Evolutionary conservation across 768 basidiomycete genomes (phyloP), one percentile per base, ranked within the genome.

Genomic region (Boletus rubescentipes): DNA sequence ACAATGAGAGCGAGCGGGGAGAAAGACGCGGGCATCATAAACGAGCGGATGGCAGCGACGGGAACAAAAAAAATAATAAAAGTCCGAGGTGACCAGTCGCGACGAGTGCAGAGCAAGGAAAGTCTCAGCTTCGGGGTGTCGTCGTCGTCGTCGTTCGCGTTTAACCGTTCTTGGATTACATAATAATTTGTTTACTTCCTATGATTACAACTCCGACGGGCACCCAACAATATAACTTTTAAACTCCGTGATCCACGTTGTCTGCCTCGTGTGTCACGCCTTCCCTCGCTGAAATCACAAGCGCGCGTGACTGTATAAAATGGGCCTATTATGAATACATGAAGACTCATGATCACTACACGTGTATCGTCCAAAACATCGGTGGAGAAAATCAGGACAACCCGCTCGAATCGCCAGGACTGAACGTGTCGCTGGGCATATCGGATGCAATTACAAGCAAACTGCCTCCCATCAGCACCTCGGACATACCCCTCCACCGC

Each of bases 1-100:
- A 84, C 77, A 65, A 86, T 74, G 69, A 86, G 78, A 71, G 83
- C 73, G 68, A 87, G 76, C 51, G 79, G 71, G 66, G 83, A 72
- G 70, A 78, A 68, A 67, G 78, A 71, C 65, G 71, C 73, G 61
- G 78, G 72, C 66, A 70, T 70, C 46, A 76, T 67, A 54, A 67
- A 69, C 72, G 83, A 71, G 82, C 75, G 68, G 80, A 69, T 66
- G 81, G 77, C 80, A 81, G 79, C 60, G 60, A 58, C 55, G 56
- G 57, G 14, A 6, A 15, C 11, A 29, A 34, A n/a, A 48, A 43
- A 51, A 58, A 64, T 56, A 61, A 67, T 58, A 66, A 66, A 60
- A 40, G 43, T 54, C 53, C 42, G 31, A 43, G 14, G 37, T n/a
- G 61, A 42, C 31, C 29, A 49, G 46, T 20, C 29, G 53, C 34